phyloP scores from a whole-genome alignment of 140 eudicot species.

The Flaveria floridana region DNA sequence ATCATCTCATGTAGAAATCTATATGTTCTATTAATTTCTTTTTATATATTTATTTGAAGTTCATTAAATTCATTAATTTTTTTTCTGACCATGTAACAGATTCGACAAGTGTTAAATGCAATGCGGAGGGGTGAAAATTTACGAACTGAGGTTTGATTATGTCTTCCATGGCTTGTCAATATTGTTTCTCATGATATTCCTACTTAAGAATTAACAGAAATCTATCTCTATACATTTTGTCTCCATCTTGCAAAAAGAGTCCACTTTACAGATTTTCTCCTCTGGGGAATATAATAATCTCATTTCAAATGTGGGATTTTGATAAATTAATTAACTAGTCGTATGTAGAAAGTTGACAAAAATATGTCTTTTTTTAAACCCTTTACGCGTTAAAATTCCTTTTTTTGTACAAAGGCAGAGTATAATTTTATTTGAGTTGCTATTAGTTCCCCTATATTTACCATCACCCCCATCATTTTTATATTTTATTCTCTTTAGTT shows the following conservation, averaged over 20 bases:
- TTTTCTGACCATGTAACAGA: constrained; percentile 42
- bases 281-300: neutral
- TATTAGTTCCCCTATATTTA: neutral
- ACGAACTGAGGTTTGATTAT: constrained; percentile 68
- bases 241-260: neutral
- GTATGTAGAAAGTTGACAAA: neutral
- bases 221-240: neutral
- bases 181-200: constrained; percentile 6
- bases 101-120: constrained; percentile 70
- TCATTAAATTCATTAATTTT: neutral
- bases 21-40: neutral
- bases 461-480: neutral
- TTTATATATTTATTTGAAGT: neutral
- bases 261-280: neutral
- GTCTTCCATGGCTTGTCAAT: constrained; percentile 27
- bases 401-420: neutral
- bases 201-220: neutral
- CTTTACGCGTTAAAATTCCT: neutral
- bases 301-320: neutral
- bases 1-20: neutral
- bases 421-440: neutral
- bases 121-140: constrained; percentile 78
- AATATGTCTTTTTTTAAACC: neutral
- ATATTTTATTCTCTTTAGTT: neutral
- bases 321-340: neutral